Conservation (phyloP, 108 stramenopile species). For the Bacterosira constricta region DNA sequence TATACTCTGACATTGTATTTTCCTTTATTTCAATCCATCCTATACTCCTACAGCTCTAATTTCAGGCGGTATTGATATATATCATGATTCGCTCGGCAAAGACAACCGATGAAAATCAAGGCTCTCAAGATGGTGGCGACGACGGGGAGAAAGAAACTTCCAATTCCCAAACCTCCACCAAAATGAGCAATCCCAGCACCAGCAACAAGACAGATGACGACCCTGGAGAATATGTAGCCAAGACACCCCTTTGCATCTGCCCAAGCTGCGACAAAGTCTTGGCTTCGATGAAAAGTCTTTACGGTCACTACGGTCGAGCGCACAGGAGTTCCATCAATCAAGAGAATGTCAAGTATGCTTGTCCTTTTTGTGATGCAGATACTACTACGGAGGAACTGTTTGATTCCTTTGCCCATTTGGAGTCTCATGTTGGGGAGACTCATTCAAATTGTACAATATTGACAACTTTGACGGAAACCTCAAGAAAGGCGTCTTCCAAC, state of each 20-base stretch:
- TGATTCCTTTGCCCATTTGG: not conserved
- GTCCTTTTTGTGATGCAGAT: not conserved
- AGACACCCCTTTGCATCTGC: not conserved
- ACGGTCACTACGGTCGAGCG: slow-evolving; percentile 1
- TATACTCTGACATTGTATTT: too few species aligned
- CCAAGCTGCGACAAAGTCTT: not conserved
- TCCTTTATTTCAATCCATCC: too few species aligned
- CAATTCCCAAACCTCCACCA: too few species aligned
- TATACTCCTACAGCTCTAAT: too few species aligned
- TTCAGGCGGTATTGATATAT: too few species aligned
- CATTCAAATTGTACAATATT: not conserved
- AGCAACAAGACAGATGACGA: too few species aligned
- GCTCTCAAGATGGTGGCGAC: too few species aligned
- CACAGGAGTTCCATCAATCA: not conserved
- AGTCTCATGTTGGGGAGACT: not conserved
- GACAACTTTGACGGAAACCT: not conserved
- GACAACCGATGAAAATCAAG: too few species aligned
- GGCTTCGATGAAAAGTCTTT: not conserved
- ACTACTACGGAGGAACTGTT: not conserved
- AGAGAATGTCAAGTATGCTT: not conserved
- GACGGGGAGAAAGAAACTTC: too few species aligned
- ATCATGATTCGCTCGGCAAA: too few species aligned
- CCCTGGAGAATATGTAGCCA: not conserved
- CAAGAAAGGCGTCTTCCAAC: not conserved
- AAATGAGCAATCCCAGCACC: too few species aligned